Evolutionary conservation across 164 flowering plant genomes (phyloP), one percentile per base, ranked within the genome.

Genomic region (Cinnamomum micranthum): DNA sequence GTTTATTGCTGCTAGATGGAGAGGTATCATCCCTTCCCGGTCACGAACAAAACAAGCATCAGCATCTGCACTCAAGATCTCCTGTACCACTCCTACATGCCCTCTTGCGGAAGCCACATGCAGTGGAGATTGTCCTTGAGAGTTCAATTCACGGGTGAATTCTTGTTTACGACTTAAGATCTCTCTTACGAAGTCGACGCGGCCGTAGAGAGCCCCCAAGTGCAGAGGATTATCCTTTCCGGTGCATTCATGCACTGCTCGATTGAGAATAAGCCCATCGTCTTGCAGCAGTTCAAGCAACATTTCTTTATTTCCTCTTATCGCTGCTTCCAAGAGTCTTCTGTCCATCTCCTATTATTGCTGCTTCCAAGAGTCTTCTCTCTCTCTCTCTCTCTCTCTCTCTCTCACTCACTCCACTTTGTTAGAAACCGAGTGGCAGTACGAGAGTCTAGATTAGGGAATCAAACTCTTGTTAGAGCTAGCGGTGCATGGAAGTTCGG

Each of bases 41-140:
- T 35, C 47, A 35, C 10, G 47, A 35, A 35, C 10, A 35, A 35
- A 35, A 35, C 10, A 35, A 35, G 47, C 47, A 6, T 35, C 47
- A 35, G 47, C 47, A 35, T 35, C 47, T 7, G 10, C 47, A 35
- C 47, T 35, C 7, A 35, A 35, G 47, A 35, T 35, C 47, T 35
- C 47, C 47, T 7, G 47, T 35, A 35, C 47, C 47, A 35, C 47
- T 35, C 47, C 78, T 2, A 52, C 59, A 55, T 79, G 66, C 23
- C 85, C 83, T 27, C 74, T 73, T 0, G 83, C 73, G 0, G 81
- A 58, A 3, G 87, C 83, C 67, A 84, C 47, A 77, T 84, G 87
- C n/a, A 84, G 71, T 2, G 76, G 71, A 20, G 63, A 25, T 25
- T 47, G 68, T 65, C 76, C 70, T 23, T 62, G 74, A 23, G 74